These are phyloP conservation scores for Oemleria cerasiformis DNA, from an alignment of 306 rosid species.

Conservation along the genomic window DNA sequence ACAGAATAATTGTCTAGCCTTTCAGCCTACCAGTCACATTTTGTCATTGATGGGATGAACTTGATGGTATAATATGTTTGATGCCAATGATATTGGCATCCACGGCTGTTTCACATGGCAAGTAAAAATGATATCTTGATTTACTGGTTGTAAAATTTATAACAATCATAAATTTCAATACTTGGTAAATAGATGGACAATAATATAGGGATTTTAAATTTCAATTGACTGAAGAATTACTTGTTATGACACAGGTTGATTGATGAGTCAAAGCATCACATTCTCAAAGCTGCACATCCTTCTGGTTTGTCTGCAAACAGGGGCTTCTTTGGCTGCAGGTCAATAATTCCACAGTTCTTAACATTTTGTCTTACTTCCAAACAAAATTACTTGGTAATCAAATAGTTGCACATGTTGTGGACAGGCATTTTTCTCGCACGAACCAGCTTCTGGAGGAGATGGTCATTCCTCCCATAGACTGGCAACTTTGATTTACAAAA, in stretches of 20 bases:
- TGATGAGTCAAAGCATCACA: constrained; percentile 75
- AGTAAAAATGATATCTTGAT: not conserved
- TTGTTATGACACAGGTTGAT: constrained; percentile 51
- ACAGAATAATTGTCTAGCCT: not conserved
- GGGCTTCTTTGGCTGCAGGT: constrained; percentile 99
- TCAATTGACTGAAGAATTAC: not conserved
- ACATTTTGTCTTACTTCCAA: not conserved
- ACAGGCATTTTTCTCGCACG: constrained; percentile 91
- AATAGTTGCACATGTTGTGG: constrained; percentile 19
- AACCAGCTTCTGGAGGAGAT: constrained; percentile 70
- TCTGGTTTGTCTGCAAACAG: constrained; percentile 92
- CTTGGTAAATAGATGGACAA: not conserved
- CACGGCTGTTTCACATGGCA: not conserved
- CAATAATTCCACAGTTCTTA: constrained; percentile 10
- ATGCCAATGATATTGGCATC: not conserved
- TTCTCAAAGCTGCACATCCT: constrained; percentile 91
- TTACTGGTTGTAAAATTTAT: not conserved
- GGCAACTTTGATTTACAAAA: constrained; percentile 60
- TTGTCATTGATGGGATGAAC: not conserved
- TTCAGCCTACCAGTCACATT: not conserved
- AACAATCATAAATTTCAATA: not conserved
- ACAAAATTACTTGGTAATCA: not conserved
- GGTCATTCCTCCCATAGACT: constrained; percentile 62
- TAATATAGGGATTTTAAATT: not conserved
- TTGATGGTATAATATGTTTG: not conserved